phyloP scores from a whole-genome alignment of 345 rosid genomes.

The Citrus australasica region DNA sequence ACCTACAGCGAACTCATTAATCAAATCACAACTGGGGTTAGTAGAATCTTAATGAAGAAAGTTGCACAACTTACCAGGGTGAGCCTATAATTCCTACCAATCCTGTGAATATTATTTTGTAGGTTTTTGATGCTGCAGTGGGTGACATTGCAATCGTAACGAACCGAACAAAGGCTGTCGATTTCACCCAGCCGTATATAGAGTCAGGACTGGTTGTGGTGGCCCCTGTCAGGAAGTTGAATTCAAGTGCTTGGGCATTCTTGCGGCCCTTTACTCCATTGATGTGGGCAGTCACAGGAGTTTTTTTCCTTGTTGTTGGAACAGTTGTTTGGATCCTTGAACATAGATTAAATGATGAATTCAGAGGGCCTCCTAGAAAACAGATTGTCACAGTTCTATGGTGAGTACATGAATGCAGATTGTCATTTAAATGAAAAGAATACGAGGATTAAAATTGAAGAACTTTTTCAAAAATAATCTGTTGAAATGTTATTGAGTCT shows the following conservation, averaged over 20 bases:
- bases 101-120: conserved; percentile 20
- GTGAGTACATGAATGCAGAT: conserved; percentile 36
- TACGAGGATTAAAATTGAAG: background rate
- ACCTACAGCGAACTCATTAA: conserved; percentile 60
- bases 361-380: conserved; percentile 77
- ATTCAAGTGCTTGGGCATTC: conserved; percentile 74
- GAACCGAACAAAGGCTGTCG: conserved; percentile 63
- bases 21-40: conserved; percentile 57
- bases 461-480: background rate
- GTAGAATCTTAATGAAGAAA: conserved; percentile 25
- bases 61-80: background rate
- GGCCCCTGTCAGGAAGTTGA: conserved; percentile 68
- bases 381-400: conserved; percentile 69
- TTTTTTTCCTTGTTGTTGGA: conserved; percentile 72
- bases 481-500: background rate
- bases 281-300: conserved; percentile 84
- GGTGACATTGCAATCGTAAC: conserved; percentile 83
- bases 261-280: conserved; percentile 67
- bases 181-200: conserved; percentile 85
- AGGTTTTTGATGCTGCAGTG: conserved; percentile 80
- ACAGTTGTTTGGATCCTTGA: conserved; percentile 88
- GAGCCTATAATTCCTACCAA: background rate
- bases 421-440: background rate
- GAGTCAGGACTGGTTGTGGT: conserved; percentile 92
- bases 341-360: conserved; percentile 82